Base-by-base conservation (phyloP, 306 rosid genomes). In the Castanea sativa region DNA sequence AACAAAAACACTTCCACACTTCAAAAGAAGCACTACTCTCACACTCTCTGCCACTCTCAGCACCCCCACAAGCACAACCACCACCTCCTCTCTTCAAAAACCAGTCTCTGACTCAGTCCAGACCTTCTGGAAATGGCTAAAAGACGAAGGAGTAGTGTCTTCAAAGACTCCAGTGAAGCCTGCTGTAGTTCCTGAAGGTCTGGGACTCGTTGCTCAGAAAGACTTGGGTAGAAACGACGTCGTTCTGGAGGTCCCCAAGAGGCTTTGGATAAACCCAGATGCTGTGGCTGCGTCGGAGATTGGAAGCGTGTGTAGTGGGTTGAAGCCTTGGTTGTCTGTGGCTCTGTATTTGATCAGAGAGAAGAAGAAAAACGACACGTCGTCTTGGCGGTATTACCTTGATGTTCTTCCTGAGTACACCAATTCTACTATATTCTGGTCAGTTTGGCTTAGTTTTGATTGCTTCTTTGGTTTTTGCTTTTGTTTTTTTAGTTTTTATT, bases 241-340 rank as follows among this genome's bases (percentile, higher is more conserved):
- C 55, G 93, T 95, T 76, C 79, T 95, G 86, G 94, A 95, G 92
- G 94, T 95, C 0, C 99, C 99, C 1, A 92, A 90, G 87, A 89
- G 97, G 79, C 76, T 95, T 0, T 95, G 99, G 99, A 92, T 95
- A 29, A 92, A 92, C 83, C 99, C 98, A 2, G 99, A 92, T 78
- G 91, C 97, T 4, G 98, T 95, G 19, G 89, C 92, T 5, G 90
- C 89, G 59, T 92, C 99, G 4, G 98, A 92, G 76, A 90, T 95
- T 76, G 98, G 98, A 43, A 84, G 77, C 35, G 86, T 86, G 25
- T 95, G 98, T 38, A 79, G 85, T 73, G 97, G 89, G 1, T 83
- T 95, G 92, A 92, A 91, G 84, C 98, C 97, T 14, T 95, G 99
- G 99, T 61, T 92, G 35, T 67, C 91, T 69, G 99, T 95, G 80